Evolutionary conservation across 1,284 basidiomycete species (phyloP), one percentile per base, ranked within the genome.

Genomic region (Naganishia liquefaciens): DNA sequence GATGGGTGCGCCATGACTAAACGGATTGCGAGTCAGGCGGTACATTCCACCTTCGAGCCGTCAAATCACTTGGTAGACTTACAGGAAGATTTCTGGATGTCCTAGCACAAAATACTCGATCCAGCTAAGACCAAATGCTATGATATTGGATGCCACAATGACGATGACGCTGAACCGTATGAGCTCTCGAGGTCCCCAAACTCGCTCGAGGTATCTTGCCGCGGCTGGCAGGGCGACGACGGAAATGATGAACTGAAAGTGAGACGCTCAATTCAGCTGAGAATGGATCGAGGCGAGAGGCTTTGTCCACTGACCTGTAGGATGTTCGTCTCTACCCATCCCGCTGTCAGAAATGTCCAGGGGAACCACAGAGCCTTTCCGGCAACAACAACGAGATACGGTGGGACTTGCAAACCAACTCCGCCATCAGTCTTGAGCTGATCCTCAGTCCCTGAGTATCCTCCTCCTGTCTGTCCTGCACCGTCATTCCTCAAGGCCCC

Each of bases 111-210:
- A 66, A 37, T 69, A 76, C 2, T 72, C 63, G 3, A 79, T 58
- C 77, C 78, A 80, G 43, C 72, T 72, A 47, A 80, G 84, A 9
- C 84, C 87, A 69, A 93, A 87, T 0, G 89, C 88, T 73, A 96
- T 93, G 69, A 93, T 79, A 77, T 97, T 96, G 23, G 90, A 89
- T 17, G 84, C 83, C n/a, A 87, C 86, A 67, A 93, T 84, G 50
- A 88, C 87, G 47, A 90, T 85, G 11, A 84, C 81, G 60, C 91
- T 87, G 77, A 99, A 98, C 75, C 93, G 90, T 71, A 90, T 73
- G 4, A 89, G 88, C 77, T 98, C 95, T 25, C 87, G 74, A 25
- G 87, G 83, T 40, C 95, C 94, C 93, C 94, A 99, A 67, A 98
- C 81, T 52, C 92, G 83, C 77, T 99, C 95, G 63, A 99, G 82